Evolutionary conservation across 441 rosid genomes (phyloP).

Genomic region (Capsella rubella): DNA sequence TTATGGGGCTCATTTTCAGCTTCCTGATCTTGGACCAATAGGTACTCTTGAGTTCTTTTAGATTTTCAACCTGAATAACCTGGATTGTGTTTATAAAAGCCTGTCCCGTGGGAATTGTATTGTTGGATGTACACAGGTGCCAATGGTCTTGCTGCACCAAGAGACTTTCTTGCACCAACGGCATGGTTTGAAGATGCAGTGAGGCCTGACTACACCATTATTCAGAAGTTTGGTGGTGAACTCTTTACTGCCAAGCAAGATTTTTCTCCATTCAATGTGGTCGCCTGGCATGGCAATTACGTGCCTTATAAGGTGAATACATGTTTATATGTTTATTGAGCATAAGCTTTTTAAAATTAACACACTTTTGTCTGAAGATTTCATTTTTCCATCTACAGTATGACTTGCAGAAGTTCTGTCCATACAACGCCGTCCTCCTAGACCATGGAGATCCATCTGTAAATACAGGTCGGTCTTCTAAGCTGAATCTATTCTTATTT

Average conservation of each 20-base stretch:
- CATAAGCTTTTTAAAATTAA: background rate
- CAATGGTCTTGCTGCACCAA: conserved; percentile 94
- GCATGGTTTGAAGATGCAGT: conserved; percentile 83
- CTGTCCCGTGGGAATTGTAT: conserved; percentile 10
- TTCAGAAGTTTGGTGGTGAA: conserved; percentile 90
- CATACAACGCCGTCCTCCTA: conserved; percentile 86
- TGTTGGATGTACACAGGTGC: conserved; percentile 62
- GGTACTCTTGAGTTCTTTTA: conserved; percentile 51
- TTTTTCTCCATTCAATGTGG: conserved; percentile 95
- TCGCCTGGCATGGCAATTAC: conserved; percentile 99
- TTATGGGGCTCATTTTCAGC: conserved; percentile 94
- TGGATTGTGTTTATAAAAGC: background rate
- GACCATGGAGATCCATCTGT: conserved; percentile 95
- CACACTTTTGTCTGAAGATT: background rate
- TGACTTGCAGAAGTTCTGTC: conserved; percentile 89
- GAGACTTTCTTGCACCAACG: conserved; percentile 88
- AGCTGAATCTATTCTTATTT: background rate
- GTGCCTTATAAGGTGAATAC: conserved; percentile 83
- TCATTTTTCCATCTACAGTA: conserved; percentile 59
- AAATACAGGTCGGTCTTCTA: conserved; percentile 66
- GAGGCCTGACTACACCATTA: conserved; percentile 70
- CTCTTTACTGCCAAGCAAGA: conserved; percentile 88
- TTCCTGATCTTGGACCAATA: conserved; percentile 99
- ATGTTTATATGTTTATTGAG: background rate
- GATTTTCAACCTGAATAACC: conserved; percentile 1